Conservation (phyloP, 2,329 filamentous ascomycete genomes). For the Teratosphaeria viscida region DNA sequence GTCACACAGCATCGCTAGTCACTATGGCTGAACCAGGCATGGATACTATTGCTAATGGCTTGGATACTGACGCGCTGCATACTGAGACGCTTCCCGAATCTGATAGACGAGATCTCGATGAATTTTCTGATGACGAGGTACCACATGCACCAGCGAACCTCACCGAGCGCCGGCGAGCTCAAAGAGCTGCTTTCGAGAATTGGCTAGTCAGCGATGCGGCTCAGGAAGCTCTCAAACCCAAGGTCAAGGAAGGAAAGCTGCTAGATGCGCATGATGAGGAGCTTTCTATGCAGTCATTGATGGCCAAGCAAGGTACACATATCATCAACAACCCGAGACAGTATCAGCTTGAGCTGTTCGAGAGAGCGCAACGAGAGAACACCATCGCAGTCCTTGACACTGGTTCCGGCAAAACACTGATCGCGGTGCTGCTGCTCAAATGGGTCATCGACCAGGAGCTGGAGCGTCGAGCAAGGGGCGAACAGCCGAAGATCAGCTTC, state of each 20-base stretch:
- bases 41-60: neutral
- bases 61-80: neutral
- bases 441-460: slow-evolving; percentile 70
- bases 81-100: neutral
- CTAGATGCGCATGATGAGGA: slow-evolving; percentile 33
- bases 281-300: slow-evolving; percentile 43
- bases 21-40: neutral
- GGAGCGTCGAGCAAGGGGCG: slow-evolving; percentile 52
- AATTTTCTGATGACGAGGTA: slow-evolving; percentile 14
- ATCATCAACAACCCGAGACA: slow-evolving; percentile 73
- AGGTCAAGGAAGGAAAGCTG: slow-evolving; percentile 25
- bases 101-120: slow-evolving; percentile 1
- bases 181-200: slow-evolving; percentile 32
- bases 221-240: slow-evolving; percentile 31
- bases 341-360: slow-evolving; percentile 87
- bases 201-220: slow-evolving; percentile 34
- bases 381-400: slow-evolving; percentile 90
- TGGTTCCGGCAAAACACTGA: slow-evolving; percentile 94
- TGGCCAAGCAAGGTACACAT: slow-evolving; percentile 40
- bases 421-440: slow-evolving; percentile 74
- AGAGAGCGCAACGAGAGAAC: slow-evolving; percentile 73
- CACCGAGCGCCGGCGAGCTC: slow-evolving; percentile 29
- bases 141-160: slow-evolving; percentile 15
- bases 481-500: slow-evolving; percentile 60
- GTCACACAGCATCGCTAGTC: neutral